Conservation (phyloP, 805 yeast genomes). For the Kodamaea nitidulidarum region DNA sequence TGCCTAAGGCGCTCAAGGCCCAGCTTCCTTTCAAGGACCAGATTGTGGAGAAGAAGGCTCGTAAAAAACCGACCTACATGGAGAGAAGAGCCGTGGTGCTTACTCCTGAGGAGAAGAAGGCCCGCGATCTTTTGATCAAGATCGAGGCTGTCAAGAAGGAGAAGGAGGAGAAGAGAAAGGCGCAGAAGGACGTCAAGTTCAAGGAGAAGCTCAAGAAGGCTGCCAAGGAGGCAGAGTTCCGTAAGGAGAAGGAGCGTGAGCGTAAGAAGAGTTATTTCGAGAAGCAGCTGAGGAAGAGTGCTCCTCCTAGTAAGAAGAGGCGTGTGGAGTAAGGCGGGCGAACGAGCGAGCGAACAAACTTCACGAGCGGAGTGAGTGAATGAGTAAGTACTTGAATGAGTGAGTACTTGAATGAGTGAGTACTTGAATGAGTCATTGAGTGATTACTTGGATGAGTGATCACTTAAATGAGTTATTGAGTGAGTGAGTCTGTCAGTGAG, state of each 20-base stretch:
- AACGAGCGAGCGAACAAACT: too few relatives aligned
- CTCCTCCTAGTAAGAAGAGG: neutral
- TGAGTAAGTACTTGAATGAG: too few relatives aligned
- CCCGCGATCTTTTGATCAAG: constrained; percentile 82
- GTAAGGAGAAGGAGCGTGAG: constrained; percentile 72
- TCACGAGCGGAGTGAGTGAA: too few relatives aligned
- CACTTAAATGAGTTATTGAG: too few relatives aligned
- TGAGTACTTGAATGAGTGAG: too few relatives aligned
- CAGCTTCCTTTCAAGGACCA: constrained; percentile 91
- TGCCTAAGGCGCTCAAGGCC: constrained; percentile 73
- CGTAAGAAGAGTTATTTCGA: constrained; percentile 85
- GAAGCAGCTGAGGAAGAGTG: constrained; percentile 48
- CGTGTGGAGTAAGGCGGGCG: too few relatives aligned
- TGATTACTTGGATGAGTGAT: too few relatives aligned
- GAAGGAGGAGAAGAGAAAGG: constrained; percentile 72
- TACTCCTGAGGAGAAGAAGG: constrained; percentile 90
- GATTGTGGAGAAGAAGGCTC: constrained; percentile 83
- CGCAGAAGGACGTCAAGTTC: constrained; percentile 72
- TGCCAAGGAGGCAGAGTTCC: constrained; percentile 68
- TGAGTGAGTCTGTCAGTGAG: too few relatives aligned
- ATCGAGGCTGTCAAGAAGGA: constrained; percentile 80
- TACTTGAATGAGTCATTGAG: too few relatives aligned
- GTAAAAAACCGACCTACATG: constrained; percentile 75
- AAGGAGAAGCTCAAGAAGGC: constrained; percentile 69
- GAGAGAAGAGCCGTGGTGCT: constrained; percentile 89